Conservation (phyloP, 179 eudicot genomes). For the Silene noctiflora region DNA sequence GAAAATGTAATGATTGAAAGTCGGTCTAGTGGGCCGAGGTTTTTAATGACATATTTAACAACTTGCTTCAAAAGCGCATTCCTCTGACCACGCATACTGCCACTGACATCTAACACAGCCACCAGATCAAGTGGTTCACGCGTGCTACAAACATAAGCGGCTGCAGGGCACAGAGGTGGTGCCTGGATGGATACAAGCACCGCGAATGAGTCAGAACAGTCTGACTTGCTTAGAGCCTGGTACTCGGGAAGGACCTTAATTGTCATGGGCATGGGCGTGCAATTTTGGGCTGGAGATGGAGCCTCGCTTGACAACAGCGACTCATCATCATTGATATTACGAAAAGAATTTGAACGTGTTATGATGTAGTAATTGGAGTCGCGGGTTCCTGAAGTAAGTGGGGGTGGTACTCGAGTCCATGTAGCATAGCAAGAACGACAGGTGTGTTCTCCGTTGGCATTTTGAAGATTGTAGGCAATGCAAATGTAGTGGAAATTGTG, state of each 20-base stretch:
- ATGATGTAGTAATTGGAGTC: no score
- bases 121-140: constrained; percentile 38
- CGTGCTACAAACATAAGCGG: background rate
- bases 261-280: constrained; percentile 38
- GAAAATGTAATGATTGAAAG: constrained; percentile 40
- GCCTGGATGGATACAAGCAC: constrained; percentile 40
- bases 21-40: constrained; percentile 35
- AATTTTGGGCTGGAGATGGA: constrained; percentile 6
- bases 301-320: constrained; percentile 17
- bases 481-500: constrained; percentile 48
- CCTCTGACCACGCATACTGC: constrained; percentile 48
- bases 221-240: constrained; percentile 21
- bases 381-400: no score
- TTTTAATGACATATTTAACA: constrained; percentile 29
- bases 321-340: constrained; percentile 35
- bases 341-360: no score
- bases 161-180: constrained; percentile 16
- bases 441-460: constrained; percentile 18
- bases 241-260: no score
- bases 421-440: constrained; percentile 41
- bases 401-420: constrained; percentile 37
- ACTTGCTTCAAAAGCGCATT: constrained; percentile 40
- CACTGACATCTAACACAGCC: constrained; percentile 51
- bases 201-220: constrained; percentile 23
- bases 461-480: constrained; percentile 31